Base-by-base conservation (phyloP, 1,284 basidiomycete genomes). In the Papiliotrema laurentii region DNA sequence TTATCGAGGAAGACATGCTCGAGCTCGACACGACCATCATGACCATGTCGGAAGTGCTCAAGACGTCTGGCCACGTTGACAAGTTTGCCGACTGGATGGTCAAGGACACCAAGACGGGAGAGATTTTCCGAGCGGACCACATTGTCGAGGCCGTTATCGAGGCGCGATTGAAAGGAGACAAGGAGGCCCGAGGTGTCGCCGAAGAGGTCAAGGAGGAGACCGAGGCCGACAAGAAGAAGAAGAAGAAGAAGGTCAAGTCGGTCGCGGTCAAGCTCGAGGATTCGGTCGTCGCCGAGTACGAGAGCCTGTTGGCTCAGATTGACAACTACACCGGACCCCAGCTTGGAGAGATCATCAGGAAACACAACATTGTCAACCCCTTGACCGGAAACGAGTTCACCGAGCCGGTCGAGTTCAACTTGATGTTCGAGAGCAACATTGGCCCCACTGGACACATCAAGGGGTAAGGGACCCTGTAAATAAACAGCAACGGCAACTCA, bases 1-100 rank as follows among this genome's bases (percentile, higher is more conserved):
- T 99, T 77, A 81, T 98, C 66, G 90, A 97, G 68, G 94, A 99
- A 71, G 85, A 91, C 77, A 99, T 98, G 96, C 85, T 96, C 62
- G 94, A 98, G 76, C 83, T 98, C 58, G 94, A 98, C 71, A 97
- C 93, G 25, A 97, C 96, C 35, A 86, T 96, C 75, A 94, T 98
- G 86, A 98, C 94, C 0, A 86, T 93, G 25, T 81, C 88, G 1
- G 81, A 93, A 14, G 94, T 99, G 5, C 93, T 98, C 73, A 94
- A 97, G 75, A 87, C 94, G 0, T 97, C 92, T 27, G 96, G 96
- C 30, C 96, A 98, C 76, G 96, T 98, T 50, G 94, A 94, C 54
- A 85, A 94, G 64, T 99, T 98, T 68, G 88, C 94, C 18, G 96
- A 98, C 71, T 98, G 93, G 93, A 98, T 98, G 96, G 88, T 90